phyloP scores from a whole-genome alignment of 441 rosid species.

The Bocquillonia castaneifolia region DNA sequence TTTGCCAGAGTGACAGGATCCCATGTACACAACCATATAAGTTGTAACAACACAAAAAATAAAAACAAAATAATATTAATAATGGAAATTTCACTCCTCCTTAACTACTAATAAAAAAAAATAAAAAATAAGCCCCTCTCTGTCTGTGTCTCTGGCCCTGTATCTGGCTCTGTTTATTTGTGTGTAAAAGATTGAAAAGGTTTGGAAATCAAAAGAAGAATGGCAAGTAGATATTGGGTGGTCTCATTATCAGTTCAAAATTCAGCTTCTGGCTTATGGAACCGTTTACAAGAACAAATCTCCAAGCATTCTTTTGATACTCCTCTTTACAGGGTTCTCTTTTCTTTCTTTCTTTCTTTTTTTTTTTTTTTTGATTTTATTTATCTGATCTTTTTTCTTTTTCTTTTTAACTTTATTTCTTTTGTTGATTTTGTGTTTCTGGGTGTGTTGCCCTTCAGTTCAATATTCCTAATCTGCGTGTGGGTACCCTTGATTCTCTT shows the following conservation, averaged over 20 bases:
- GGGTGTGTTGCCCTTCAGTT: conserved; percentile 48
- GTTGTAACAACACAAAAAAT: not conserved
- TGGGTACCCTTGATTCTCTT: conserved; percentile 95
- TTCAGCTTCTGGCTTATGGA: conserved; percentile 73
- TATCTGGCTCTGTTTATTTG: not conserved
- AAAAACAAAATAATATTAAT: not conserved
- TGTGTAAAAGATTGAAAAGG: not conserved
- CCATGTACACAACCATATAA: too few relatives aligned
- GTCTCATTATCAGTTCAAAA: conserved; percentile 84
- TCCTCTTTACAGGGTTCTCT: conserved; percentile 76
- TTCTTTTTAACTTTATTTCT: conserved; percentile 1
- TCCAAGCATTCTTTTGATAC: conserved; percentile 94
- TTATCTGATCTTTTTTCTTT: conserved; percentile 8
- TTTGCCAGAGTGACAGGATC: too few relatives aligned
- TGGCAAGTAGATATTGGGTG: conserved; percentile 90
- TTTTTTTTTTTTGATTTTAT: not conserved
- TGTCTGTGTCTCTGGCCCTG: not conserved
- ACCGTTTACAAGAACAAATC: conserved; percentile 78
- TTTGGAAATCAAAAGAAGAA: conserved; percentile 16
- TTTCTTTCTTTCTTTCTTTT: conserved; percentile 7
- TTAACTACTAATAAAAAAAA: not conserved
- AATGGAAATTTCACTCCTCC: conserved; percentile 6
- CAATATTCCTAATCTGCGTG: conserved; percentile 91
- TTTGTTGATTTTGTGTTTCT: not conserved
- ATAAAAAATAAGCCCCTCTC: too few relatives aligned